Conservation (phyloP, 768 basidiomycete genomes). For the Xanthoconium stramineum region DNA sequence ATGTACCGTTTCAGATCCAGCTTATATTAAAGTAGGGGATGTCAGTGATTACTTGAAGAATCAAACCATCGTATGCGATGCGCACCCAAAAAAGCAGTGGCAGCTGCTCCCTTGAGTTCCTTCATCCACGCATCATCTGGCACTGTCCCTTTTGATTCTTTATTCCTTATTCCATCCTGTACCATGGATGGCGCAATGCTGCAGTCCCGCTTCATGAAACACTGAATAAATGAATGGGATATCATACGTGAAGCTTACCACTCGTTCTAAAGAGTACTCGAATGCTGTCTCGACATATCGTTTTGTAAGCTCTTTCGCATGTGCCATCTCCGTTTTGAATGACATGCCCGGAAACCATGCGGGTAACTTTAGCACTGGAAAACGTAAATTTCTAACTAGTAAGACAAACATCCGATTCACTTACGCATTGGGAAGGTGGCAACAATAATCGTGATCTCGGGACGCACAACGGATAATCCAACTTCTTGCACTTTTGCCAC, state of each 20-base stretch:
- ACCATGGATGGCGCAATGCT: neutral
- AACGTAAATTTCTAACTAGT: neutral
- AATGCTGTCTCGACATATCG: constrained; percentile 1
- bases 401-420: neutral
- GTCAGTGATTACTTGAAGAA: neutral
- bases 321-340: neutral
- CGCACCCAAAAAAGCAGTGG: neutral
- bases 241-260: neutral
- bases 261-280: constrained; percentile 1
- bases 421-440: constrained; percentile 4
- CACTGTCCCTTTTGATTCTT: neutral
- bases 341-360: constrained; percentile 14
- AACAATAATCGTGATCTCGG: neutral
- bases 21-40: neutral
- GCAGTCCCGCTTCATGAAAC: neutral
- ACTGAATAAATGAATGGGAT: neutral
- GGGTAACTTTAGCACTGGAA: constrained; percentile 13
- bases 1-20: neutral
- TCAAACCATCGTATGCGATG: neutral
- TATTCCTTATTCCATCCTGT: neutral
- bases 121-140: neutral
- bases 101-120: neutral
- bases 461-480: neutral
- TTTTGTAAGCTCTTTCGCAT: neutral
- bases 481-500: neutral